These are phyloP conservation scores for Colletotrichum horii DNA, from an alignment of 2,329 filamentous ascomycete species.

Conservation along the genomic window DNA sequence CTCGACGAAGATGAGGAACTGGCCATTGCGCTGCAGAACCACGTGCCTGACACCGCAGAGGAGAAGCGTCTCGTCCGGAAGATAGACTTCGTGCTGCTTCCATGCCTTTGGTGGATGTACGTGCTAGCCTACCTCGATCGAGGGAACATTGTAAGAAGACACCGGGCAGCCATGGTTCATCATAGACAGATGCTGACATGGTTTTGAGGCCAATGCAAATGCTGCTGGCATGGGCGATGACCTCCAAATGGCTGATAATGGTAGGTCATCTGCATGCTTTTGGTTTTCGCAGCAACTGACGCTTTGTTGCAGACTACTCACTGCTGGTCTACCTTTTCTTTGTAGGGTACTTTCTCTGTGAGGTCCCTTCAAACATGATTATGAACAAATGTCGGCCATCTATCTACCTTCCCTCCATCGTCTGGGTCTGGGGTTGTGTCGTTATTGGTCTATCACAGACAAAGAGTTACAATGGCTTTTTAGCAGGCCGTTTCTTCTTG, in stretches of 20 bases:
- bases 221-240: background rate
- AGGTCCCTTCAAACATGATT: background rate
- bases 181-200: background rate
- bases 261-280: background rate
- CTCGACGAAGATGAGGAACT: background rate
- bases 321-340: background rate
- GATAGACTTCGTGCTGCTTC: slow-evolving; percentile 52
- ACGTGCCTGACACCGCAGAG: slow-evolving; percentile 10
- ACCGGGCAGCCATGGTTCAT: background rate
- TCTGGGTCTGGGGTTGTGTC: slow-evolving; percentile 17
- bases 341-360: background rate
- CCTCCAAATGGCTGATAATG: background rate
- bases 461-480: slow-evolving; percentile 42
- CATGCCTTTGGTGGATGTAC: slow-evolving; percentile 43
- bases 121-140: slow-evolving; percentile 12
- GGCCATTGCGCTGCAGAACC: background rate
- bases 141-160: slow-evolving; percentile 1
- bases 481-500: slow-evolving; percentile 56
- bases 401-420: slow-evolving; percentile 17
- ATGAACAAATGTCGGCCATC: background rate
- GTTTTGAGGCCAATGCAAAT: background rate
- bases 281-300: background rate
- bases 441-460: slow-evolving; percentile 52
- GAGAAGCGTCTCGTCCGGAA: slow-evolving; percentile 46
- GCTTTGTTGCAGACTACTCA: background rate